Base-by-base conservation (phyloP, 345 rosid species). In the Hibiscus trionum region DNA sequence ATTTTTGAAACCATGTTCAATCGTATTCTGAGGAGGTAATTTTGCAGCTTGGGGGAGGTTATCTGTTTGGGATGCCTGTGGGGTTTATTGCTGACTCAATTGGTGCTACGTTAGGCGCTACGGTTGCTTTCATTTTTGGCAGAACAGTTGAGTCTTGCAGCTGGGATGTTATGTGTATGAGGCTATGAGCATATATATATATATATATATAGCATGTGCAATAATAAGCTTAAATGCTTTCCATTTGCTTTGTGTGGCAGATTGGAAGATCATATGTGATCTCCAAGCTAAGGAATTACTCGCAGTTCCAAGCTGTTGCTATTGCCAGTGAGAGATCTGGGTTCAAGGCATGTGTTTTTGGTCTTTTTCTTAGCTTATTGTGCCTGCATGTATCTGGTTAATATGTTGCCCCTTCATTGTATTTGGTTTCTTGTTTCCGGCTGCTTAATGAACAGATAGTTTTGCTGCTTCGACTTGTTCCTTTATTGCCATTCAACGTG, bases 401-500 rank as follows among this genome's bases (percentile, higher is more conserved):
- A 29, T 61, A 29, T 61, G 42, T 61, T 31, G 19, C 44, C 11
- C 7, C 44, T 9, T 21, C 65, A 4, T 60, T 61, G 5, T 39
- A 39, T 39, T 8, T 39, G 44, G 44, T 61, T 62, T 15, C 7
- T 31, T 29, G 24, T 31, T 55, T 7, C 8, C 1, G 26, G 21
- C 2, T 10, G 17, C 56, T 50, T 50, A 19, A 19, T 12, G 47
- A n/a, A 62, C 46, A 62, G 47, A 35, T 62, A 35, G 67, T 35
- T 35, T 62, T 62, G 14, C 67, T 62, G 49, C 67, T 62, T 62
- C 47, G 67, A 29, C 67, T 35, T 62, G 47, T 35, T 35, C 67
- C 67, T 62, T 62, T 62, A 62, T 62, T 35, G 26, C 49, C 67
- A 35, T 62, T 35, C 66, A 62, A 35, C 47, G 16, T 62, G 66